These are phyloP conservation scores for Colletotrichum ledebouriae DNA, from an alignment of 2,329 filamentous ascomycete genomes.

Conservation along the genomic window DNA sequence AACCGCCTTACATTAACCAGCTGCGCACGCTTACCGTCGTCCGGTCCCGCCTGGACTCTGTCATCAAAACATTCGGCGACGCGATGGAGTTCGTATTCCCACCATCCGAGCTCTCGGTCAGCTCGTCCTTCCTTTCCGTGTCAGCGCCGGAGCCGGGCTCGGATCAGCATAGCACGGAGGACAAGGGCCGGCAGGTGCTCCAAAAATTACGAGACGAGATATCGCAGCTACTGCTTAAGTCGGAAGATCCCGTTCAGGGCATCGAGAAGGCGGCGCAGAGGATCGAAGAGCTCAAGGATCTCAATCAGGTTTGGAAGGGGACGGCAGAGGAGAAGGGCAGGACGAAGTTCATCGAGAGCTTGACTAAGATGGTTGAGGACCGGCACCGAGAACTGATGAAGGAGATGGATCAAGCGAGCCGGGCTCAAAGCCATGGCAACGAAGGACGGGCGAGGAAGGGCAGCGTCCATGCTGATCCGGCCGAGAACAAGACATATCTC, in stretches of 20 bases:
- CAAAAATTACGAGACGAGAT: conserved; percentile 80
- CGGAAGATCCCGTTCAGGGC: conserved; percentile 72
- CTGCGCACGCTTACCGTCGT: conserved; percentile 87
- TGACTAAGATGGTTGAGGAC: conserved; percentile 89
- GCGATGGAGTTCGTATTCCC: conserved; percentile 96
- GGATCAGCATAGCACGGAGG: conserved; percentile 77
- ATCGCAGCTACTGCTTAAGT: conserved; percentile 69
- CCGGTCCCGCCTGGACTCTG: conserved; percentile 84
- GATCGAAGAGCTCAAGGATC: conserved; percentile 81
- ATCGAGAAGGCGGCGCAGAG: conserved; percentile 80
- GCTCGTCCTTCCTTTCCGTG: conserved; percentile 89
- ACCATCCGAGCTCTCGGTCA: conserved; percentile 86
- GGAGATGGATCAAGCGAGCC: conserved; percentile 62
- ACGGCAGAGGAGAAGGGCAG: conserved; percentile 94
- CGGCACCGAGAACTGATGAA: conserved; percentile 66
- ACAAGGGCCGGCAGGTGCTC: conserved; percentile 87
- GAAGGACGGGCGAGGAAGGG: conserved; percentile 53
- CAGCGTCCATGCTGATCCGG: conserved; percentile 48
- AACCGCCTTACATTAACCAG: conserved; percentile 80
- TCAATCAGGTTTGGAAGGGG: conserved; percentile 91
- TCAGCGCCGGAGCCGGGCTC: conserved; percentile 82
- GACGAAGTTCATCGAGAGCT: conserved; percentile 81
- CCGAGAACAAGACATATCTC: conserved; percentile 58
- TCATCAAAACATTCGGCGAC: conserved; percentile 92
- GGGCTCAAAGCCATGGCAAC: conserved; percentile 52